Base-by-base conservation (phyloP, 176 grass and related monocot species). In the Triticum turgidum region DNA sequence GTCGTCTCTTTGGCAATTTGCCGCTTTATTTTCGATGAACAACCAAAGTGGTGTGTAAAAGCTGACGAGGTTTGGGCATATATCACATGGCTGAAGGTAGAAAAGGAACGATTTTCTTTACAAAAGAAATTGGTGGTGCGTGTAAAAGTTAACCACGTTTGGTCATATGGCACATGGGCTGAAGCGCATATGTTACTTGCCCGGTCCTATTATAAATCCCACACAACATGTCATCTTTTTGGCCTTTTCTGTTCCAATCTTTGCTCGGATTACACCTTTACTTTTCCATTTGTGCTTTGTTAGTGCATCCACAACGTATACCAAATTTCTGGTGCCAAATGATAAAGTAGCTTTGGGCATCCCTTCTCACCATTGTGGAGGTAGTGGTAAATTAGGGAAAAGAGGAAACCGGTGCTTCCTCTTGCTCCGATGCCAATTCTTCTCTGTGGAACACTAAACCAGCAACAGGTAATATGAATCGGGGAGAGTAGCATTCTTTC, bases 11-110 rank as follows among this genome's bases (percentile, higher is more conserved):
- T 51, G 4, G 21, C 35, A 69, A 51, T 86, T 69, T 10, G 38
- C 63, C 7, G 5, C 9, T 49, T 10, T 70, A 51, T 71, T 2
- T 39, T 61, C 1, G 21, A 78, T 6, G n/a, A 74, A 62, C 3
- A 73, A 82, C 8, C 13, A 68, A 69, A 58, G 18, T 3, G 18
- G 54, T 58, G 18, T 58, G 54, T 20, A 58, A 58, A 21, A 69
- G 61, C 87, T 76, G 45, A 14, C 42, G 56, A 79, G 15, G 44
- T 90, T 79, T 79, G 85, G 80, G 56, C 80, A 62, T 11, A 73
- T 42, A 73, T n/a, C 74, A 79, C 27, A 30, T 3, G 6, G 4
- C 52, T 20, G 20, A 61, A 61, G 59, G 9, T 0, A 21, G 18
- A 30, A 47, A 20, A 58, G 14, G 54, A 58, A 7, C 18, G 0